Conservation (phyloP, 805 yeast genomes). For the Schwanniomyces vanrijiae region DNA sequence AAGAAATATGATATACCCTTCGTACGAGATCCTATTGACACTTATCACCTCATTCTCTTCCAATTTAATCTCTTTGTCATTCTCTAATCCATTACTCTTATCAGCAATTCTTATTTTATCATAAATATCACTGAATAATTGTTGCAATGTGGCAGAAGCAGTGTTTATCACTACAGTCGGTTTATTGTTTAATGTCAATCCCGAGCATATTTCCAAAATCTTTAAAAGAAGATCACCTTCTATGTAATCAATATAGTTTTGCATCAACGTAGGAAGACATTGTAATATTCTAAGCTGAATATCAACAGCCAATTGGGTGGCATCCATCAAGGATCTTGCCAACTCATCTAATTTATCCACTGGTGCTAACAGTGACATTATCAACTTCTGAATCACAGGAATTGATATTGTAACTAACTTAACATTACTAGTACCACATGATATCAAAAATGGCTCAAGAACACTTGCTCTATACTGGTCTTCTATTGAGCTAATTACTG, state of each 20-base stretch:
- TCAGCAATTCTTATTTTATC: slow-evolving; percentile 51
- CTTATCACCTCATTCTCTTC: slow-evolving; percentile 44
- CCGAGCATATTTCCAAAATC: slow-evolving; percentile 67
- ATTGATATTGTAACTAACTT: slow-evolving; percentile 72
- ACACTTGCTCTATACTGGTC: slow-evolving; percentile 12
- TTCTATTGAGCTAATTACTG: slow-evolving; percentile 19
- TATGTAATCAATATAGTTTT: slow-evolving; percentile 57
- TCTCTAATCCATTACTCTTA: slow-evolving; percentile 2
- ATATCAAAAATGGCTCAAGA: slow-evolving; percentile 61
- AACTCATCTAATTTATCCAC: slow-evolving; percentile 51
- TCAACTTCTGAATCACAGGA: slow-evolving; percentile 65
- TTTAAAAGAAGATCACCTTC: slow-evolving; percentile 56
- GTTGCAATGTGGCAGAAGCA: slow-evolving; percentile 91
- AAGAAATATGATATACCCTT: slow-evolving; percentile 65
- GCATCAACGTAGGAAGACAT: slow-evolving; percentile 72
- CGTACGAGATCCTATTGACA: slow-evolving; percentile 58
- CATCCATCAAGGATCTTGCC: slow-evolving; percentile 67
- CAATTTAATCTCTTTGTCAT: slow-evolving; percentile 21
- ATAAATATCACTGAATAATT: slow-evolving; percentile 73
- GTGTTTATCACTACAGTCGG: slow-evolving; percentile 81
- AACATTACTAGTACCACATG: slow-evolving; percentile 74
- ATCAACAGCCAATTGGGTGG: slow-evolving; percentile 74
- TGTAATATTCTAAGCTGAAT: slow-evolving; percentile 86
- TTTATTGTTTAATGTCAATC: slow-evolving; percentile 66
- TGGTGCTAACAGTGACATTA: slow-evolving; percentile 56